Conservation (phyloP, 495 filamentous ascomycete species). For the Xylaria cubensis region DNA sequence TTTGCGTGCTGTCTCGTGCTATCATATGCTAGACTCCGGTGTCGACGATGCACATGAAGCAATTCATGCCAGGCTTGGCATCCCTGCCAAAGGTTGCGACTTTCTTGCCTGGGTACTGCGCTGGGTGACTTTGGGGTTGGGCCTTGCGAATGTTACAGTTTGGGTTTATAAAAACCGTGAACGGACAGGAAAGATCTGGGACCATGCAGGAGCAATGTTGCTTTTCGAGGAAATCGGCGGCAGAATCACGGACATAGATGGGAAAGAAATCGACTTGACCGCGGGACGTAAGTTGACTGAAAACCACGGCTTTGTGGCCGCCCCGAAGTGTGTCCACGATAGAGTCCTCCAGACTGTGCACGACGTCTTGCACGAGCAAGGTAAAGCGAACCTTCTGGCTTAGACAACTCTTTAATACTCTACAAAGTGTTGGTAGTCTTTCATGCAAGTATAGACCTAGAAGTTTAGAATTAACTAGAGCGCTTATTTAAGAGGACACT, state of each 20-base stretch:
- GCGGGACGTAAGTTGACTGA: constrained; percentile 46
- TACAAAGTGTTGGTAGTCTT: background rate
- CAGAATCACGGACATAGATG: constrained; percentile 66
- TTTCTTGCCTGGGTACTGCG: constrained; percentile 70
- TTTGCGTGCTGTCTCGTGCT: constrained; percentile 49
- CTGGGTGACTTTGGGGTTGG: constrained; percentile 67
- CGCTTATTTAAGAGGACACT: background rate
- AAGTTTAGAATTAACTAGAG: background rate
- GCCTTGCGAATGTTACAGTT: constrained; percentile 64
- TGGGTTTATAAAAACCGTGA: constrained; percentile 63
- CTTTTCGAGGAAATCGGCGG: constrained; percentile 71
- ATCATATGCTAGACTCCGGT: constrained; percentile 48
- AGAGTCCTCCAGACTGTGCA: constrained; percentile 45
- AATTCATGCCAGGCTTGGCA: constrained; percentile 55
- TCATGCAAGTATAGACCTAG: background rate
- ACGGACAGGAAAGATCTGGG: constrained; percentile 71
- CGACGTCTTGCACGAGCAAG: constrained; percentile 41
- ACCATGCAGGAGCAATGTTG: constrained; percentile 73
- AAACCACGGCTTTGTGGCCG: constrained; percentile 60
- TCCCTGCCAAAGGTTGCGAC: constrained; percentile 59
- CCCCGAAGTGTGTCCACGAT: constrained; percentile 44
- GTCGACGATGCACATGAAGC: constrained; percentile 51
- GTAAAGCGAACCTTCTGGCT: constrained; percentile 40
- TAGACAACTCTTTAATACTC: constrained; percentile 2
- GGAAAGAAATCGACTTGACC: constrained; percentile 50